These are phyloP conservation scores for Melaleuca alternifolia DNA, from an alignment of 345 rosid species.

Conservation along the genomic window DNA sequence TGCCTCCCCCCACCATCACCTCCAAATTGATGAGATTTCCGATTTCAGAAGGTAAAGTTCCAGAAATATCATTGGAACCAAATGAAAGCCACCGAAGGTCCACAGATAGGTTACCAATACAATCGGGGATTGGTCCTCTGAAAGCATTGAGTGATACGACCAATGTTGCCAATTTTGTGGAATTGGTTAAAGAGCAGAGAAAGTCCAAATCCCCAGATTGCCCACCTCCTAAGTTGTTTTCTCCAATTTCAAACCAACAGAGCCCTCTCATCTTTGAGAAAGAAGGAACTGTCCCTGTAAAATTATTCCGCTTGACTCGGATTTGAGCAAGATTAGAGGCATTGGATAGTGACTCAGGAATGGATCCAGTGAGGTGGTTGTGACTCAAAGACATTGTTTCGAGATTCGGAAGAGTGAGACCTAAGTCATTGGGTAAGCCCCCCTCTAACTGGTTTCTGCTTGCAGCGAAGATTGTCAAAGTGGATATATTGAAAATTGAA, in stretches of 20 bases:
- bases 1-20: background rate
- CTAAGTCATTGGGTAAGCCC: too few relatives aligned
- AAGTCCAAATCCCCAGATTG: constrained; percentile 2
- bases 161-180: background rate
- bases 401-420: too few relatives aligned
- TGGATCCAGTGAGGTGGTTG: too few relatives aligned
- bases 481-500: constrained; percentile 3
- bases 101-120: background rate
- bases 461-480: background rate
- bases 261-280: background rate
- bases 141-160: background rate
- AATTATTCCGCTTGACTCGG: too few relatives aligned
- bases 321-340: too few relatives aligned
- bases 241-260: background rate
- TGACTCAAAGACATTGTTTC: too few relatives aligned
- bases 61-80: background rate
- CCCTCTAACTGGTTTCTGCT: too few relatives aligned
- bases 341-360: too few relatives aligned
- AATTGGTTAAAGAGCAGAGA: background rate
- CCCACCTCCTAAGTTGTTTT: background rate
- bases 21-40: too few relatives aligned
- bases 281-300: too few relatives aligned
- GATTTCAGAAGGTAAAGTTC: background rate
- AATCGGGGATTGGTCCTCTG: background rate
- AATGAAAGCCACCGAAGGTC: rapidly evolving